Conservation (phyloP, 805 yeast genomes). For the Candida takata region DNA sequence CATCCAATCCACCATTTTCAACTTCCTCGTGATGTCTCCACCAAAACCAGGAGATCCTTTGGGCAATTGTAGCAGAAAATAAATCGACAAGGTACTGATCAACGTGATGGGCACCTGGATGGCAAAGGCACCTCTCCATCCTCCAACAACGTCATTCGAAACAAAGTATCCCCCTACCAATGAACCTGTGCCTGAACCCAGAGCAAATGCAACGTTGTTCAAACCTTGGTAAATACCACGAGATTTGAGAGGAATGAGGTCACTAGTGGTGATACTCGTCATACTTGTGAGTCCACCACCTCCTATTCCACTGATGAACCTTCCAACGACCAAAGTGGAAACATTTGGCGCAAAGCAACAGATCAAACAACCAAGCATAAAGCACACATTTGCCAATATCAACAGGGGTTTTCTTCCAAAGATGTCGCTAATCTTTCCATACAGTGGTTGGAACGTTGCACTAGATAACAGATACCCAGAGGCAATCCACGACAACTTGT, state of each 20-base stretch:
- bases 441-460: conserved; percentile 68
- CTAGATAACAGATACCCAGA: conserved; percentile 62
- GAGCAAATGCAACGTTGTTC: conserved; percentile 67
- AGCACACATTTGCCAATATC: conserved; percentile 45
- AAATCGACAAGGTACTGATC: conserved; percentile 35
- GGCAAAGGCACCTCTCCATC: conserved; percentile 45
- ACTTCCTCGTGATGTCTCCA: conserved; percentile 35
- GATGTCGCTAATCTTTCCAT: conserved; percentile 65
- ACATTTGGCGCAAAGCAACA: conserved; percentile 47
- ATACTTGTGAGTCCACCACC: conserved; percentile 82
- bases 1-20: conserved; percentile 48
- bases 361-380: conserved; percentile 49
- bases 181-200: conserved; percentile 74
- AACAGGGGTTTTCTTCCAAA: conserved; percentile 56
- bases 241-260: conserved; percentile 66
- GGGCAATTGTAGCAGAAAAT: conserved; percentile 34
- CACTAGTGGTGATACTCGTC: conserved; percentile 70
- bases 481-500: conserved; percentile 66
- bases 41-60: conserved; percentile 47
- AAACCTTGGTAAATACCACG: conserved; percentile 82
- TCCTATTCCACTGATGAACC: conserved; percentile 79
- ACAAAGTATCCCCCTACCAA: conserved; percentile 48
- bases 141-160: conserved; percentile 32
- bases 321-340: conserved; percentile 40
- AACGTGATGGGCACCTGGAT: conserved; percentile 47